Base-by-base conservation (phyloP, 495 filamentous ascomycete genomes). In the Hypomontagnella monticulosa region DNA sequence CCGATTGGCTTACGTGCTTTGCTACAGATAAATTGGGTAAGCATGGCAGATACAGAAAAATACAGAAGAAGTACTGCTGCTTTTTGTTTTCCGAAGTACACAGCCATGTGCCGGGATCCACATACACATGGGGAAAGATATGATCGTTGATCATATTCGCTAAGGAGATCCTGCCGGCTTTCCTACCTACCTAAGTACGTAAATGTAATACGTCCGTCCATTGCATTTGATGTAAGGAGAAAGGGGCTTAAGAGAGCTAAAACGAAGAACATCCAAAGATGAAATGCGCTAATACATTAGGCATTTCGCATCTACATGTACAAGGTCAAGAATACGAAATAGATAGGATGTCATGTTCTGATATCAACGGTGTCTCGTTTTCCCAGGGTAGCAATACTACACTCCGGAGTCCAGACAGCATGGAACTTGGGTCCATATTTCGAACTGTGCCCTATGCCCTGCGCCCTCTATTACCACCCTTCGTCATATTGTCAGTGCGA, bases 21-120 rank as follows among this genome's bases (percentile, higher is more conserved):
- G 54, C 54, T 67, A 48, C 58, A 67, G 64, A 67, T 67, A 61
- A 57, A 56, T 51, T 49, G 41, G 43, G 41, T 57, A 54, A 62
- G 64, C 64, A 43, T 61, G 63, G 48, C 10, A 20, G 34, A 53
- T 34, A 27, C 20, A 42, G 53, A 46, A 56, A n/a, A 46, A 15
- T 40, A 20, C 30, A 44, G n/a, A n/a, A n/a, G n/a, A 55, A 15
- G 15, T 27, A 18, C 18, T 52, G 33, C 34, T 14, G 23, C 30
- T 30, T 49, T 8, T 30, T 15, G 16, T n/a, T 30, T 19, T 55
- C 51, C 42, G 20, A 43, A 32, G 50, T 18, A 27, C 23, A 37
- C 14, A 33, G 32, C 41, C 20, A 18, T 20, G n/a, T 38, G 36
- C 64, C 46, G 57, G 57, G 58, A 58, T 53, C 52, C 32, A 53